Evolutionary conservation across 1,139 yeast genomes (phyloP).

Genomic region (Scheffersomyces cryptocercus): DNA sequence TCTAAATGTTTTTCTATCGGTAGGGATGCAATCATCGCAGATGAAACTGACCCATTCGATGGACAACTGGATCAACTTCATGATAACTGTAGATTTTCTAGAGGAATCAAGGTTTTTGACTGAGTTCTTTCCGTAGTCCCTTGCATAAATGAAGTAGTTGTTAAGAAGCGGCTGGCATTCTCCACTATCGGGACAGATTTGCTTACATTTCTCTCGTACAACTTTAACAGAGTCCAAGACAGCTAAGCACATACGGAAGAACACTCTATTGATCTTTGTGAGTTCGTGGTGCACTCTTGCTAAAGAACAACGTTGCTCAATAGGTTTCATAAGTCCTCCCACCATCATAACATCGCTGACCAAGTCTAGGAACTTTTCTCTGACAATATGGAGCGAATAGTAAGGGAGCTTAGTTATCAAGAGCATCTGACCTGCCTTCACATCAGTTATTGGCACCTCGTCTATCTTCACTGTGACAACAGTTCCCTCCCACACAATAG

Average conservation of each 20-base stretch:
- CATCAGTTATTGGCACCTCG: conserved; percentile 45
- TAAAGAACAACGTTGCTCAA: conserved; percentile 70
- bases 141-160: conserved; percentile 73
- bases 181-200: conserved; percentile 48
- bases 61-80: conserved; percentile 72
- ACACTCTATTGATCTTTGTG: conserved; percentile 62
- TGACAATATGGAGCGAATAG: conserved; percentile 35
- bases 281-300: conserved; percentile 77
- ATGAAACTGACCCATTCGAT: conserved; percentile 92
- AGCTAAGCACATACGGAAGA: conserved; percentile 68
- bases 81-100: conserved; percentile 67
- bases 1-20: conserved; percentile 85
- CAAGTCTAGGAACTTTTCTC: conserved; percentile 51
- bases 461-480: conserved; percentile 60
- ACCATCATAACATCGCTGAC: conserved; percentile 54
- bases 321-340: conserved; percentile 37
- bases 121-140: conserved; percentile 81
- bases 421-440: conserved; percentile 70
- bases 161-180: conserved; percentile 74
- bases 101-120: conserved; percentile 64
- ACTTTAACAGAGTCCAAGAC: conserved; percentile 65
- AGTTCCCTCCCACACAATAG: conserved; percentile 89
- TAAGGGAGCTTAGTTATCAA: conserved; percentile 56
- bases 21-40: conserved; percentile 92
- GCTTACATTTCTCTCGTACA: conserved; percentile 47